These are phyloP conservation scores for Claviceps sp. DNA, from an alignment of 2,329 filamentous ascomycete genomes.

Conservation along the genomic window DNA sequence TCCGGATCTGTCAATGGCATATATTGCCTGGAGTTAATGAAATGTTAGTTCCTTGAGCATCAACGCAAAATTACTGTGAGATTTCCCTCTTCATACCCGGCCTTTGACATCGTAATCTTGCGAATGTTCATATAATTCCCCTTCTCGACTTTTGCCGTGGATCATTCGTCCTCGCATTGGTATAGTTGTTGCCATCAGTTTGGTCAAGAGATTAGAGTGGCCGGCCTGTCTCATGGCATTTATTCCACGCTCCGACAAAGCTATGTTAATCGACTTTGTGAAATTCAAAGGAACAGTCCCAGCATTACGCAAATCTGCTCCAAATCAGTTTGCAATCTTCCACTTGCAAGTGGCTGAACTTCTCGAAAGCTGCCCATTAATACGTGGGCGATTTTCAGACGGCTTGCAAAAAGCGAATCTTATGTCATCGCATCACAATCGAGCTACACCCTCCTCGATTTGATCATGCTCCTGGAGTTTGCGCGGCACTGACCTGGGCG, in stretches of 20 bases:
- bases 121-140: conserved; percentile 62
- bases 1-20: conserved; percentile 70
- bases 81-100: conserved; percentile 40
- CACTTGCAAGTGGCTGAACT: neutral
- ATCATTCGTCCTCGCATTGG: conserved; percentile 98
- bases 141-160: conserved; percentile 53
- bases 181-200: conserved; percentile 65
- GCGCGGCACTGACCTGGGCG: conserved; percentile 56
- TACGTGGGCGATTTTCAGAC: neutral
- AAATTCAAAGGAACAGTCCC: conserved; percentile 81
- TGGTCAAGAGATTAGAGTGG: conserved; percentile 53
- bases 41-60: neutral
- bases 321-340: neutral
- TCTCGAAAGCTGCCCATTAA: neutral
- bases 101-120: conserved; percentile 87
- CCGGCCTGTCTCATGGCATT: conserved; percentile 67
- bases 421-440: neutral
- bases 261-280: conserved; percentile 96
- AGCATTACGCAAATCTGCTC: conserved; percentile 72
- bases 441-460: neutral
- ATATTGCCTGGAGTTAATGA: conserved; percentile 48
- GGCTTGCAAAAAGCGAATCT: neutral
- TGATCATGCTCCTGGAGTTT: neutral
- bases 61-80: no score
- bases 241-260: conserved; percentile 85